These are phyloP conservation scores for Babesia caballi DNA, from an alignment of 169 alveolate genomes.

Conservation along the genomic window DNA sequence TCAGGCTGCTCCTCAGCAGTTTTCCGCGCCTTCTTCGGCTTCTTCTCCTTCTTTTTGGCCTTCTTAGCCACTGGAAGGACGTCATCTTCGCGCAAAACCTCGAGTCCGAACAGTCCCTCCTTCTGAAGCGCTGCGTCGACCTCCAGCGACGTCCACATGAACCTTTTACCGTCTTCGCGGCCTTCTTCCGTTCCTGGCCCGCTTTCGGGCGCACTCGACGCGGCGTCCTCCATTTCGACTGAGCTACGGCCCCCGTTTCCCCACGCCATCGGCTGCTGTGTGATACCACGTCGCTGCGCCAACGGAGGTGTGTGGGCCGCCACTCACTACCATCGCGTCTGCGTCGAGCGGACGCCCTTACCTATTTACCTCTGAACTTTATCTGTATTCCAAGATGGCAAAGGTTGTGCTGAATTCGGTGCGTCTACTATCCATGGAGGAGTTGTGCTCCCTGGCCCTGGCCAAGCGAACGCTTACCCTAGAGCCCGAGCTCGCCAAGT, in stretches of 20 bases:
- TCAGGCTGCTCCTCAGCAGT: background rate
- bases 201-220: background rate
- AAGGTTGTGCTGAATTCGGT: slow-evolving; percentile 41
- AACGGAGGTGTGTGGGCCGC: background rate
- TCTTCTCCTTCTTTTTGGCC: background rate
- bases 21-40: background rate
- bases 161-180: background rate
- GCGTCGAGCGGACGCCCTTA: background rate
- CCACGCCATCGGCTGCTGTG: background rate
- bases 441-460: slow-evolving; percentile 53
- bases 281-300: background rate
- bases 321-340: background rate
- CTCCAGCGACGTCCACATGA: slow-evolving; percentile 46
- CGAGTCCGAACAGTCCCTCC: slow-evolving; percentile 55
- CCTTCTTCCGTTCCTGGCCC: background rate
- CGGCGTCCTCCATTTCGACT: slow-evolving; percentile 4
- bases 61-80: background rate
- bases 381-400: slow-evolving; percentile 22
- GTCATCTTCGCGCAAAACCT: slow-evolving; percentile 37
- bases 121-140: slow-evolving; percentile 34
- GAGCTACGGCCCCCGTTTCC: background rate
- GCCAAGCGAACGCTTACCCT: slow-evolving; percentile 37
- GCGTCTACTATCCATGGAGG: slow-evolving; percentile 60
- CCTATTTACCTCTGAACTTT: no score
- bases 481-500: slow-evolving; percentile 53